Percentiles rank a stretch among this genome's conserved stretches.
Conservation (phyloP, 768 basidiomycete species). For the Suillus occidentalis region DNA sequence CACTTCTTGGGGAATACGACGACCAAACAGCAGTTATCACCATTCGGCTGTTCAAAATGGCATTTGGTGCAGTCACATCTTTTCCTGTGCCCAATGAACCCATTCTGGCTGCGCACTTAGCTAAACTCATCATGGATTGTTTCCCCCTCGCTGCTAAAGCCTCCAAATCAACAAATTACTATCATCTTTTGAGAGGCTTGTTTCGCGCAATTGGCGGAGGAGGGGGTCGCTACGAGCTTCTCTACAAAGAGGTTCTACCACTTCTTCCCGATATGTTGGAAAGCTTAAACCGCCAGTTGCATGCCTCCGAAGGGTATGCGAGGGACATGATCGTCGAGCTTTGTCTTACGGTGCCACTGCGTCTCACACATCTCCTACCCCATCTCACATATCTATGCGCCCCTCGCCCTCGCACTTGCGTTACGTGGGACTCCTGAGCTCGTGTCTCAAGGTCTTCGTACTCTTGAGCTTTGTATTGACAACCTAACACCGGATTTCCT, state of each 20-base stretch:
- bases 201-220: constrained; percentile 93
- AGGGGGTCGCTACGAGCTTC: constrained; percentile 87
- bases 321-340: constrained; percentile 96
- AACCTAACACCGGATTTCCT: constrained; percentile 97
- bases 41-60: constrained; percentile 93
- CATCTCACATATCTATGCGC: constrained; percentile 96
- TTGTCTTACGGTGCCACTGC: constrained; percentile 93
- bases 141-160: constrained; percentile 94
- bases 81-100: constrained; percentile 80
- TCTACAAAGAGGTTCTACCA: constrained; percentile 96
- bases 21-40: constrained; percentile 80
- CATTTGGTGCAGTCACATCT: constrained; percentile 81
- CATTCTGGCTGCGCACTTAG: constrained; percentile 90
- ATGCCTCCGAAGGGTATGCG: constrained; percentile 76
- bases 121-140: constrained; percentile 93
- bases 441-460: constrained; percentile 92
- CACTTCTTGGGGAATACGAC: constrained; percentile 81
- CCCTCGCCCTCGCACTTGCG: constrained; percentile 91
- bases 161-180: constrained; percentile 88
- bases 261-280: constrained; percentile 97
- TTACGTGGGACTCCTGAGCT: constrained; percentile 85
- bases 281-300: constrained; percentile 85
- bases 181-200: constrained; percentile 85
- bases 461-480: constrained; percentile 98
- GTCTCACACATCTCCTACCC: constrained; percentile 92